These are phyloP conservation scores for Microcyclospora tardicrescens DNA, from an alignment of 2,329 filamentous ascomycete genomes.

Conservation along the genomic window DNA sequence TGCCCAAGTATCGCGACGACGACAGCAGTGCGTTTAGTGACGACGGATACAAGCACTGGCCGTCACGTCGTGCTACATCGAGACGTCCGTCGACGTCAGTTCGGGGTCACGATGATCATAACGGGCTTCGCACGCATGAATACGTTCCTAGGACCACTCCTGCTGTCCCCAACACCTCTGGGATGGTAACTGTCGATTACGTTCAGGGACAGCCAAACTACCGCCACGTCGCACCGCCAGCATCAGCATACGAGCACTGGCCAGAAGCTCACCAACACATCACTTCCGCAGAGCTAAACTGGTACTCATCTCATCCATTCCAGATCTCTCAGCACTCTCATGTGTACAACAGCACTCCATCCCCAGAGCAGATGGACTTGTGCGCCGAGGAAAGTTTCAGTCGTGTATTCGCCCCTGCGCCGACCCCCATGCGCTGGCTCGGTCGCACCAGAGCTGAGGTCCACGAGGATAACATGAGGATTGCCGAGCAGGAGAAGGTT, in stretches of 20 bases:
- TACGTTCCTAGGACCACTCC: constrained; percentile 10
- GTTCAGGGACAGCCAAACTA: not conserved
- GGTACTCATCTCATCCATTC: constrained; percentile 1
- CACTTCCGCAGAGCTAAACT: constrained; percentile 2
- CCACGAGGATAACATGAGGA: constrained; percentile 26
- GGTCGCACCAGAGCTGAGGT: constrained; percentile 26
- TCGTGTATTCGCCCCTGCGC: not conserved
- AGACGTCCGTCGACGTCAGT: constrained; percentile 6
- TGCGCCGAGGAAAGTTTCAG: constrained; percentile 4
- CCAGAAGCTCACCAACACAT: not conserved
- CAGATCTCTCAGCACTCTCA: not conserved
- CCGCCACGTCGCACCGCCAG: not conserved
- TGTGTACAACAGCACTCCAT: constrained; percentile 1
- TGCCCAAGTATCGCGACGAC: not conserved
- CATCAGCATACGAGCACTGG: constrained; percentile 2
- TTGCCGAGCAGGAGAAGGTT: constrained; percentile 22
- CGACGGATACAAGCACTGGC: constrained; percentile 21
- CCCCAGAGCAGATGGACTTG: not conserved
- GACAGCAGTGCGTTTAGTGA: constrained; percentile 3
- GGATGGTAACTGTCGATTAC: too few relatives aligned
- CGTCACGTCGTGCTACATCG: constrained; percentile 11
- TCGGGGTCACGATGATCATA: constrained; percentile 16
- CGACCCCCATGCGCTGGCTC: constrained; percentile 17
- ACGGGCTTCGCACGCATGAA: constrained; percentile 15
- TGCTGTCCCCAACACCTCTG: not conserved